Base-by-base conservation (phyloP, 768 basidiomycete genomes). In the Suillus ampliporus region DNA sequence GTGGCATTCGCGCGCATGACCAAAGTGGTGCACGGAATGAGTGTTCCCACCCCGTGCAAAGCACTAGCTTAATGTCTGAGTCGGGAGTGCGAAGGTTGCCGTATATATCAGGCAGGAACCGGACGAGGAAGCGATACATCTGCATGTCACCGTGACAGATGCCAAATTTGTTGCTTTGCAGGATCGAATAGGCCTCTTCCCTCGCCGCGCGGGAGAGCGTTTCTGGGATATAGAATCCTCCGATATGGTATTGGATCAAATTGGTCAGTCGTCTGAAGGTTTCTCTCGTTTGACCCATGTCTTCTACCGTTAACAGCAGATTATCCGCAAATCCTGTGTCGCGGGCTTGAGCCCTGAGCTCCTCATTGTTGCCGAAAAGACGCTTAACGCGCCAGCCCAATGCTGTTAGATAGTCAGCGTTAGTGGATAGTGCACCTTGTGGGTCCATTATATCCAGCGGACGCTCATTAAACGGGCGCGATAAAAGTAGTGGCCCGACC, bases 1-100 rank as follows among this genome's bases (percentile, higher is more conserved):
- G 64, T 15, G 74, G 74, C 66, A 75, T 65, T 58, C 72, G 71
- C 37, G 74, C 74, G 54, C 74, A 75, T 21, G 74, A 72, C 74
- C 74, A 75, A 26, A 74, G 67, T 35, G 74, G 74, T 10, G 72
- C 74, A 10, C 73, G 68, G 46, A 62, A 54, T 19, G 74, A 73
- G 56, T 75, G 64, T 57, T 75, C 74, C 74, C 74, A 75, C 37
- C 74, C 74, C 21, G 74, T 75, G 37, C 67, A 64, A 48, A 71
- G 47, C 43, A 63, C 57, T 10, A 70, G 31, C 28, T 46, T 64
- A 58, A 68, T 44, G 31, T 68, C 68, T 44, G 59, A 48, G 31
- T 67, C 66, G 54, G 62, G 64, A 10, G 50, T 38, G 31, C 61
- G 52, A 17, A 65, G 57, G 5, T 63, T 51, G 19, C 66, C n/a